Conservation (phyloP, 1,284 basidiomycete genomes). For the Phylloporus sp. region DNA sequence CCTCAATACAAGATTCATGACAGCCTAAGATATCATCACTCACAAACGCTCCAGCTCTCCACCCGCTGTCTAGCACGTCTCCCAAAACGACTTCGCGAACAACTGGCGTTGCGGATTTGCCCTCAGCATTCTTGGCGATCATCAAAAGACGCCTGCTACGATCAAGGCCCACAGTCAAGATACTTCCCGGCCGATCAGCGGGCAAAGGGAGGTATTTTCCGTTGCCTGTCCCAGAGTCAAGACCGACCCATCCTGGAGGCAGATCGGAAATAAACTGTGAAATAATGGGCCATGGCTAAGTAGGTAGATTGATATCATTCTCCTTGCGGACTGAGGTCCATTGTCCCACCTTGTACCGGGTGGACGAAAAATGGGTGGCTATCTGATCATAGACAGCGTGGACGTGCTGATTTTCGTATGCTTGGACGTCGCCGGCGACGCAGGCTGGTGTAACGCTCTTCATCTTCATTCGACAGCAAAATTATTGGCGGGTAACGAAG, state of each 20-base stretch:
- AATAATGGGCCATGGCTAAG: conserved; percentile 94
- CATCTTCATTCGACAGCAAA: conserved; percentile 31
- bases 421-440: conserved; percentile 48
- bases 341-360: conserved; percentile 83
- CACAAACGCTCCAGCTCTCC: conserved; percentile 81
- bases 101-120: conserved; percentile 20
- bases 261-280: conserved; percentile 78
- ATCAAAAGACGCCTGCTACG: conserved; percentile 77
- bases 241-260: conserved; percentile 80
- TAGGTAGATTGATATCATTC: conserved; percentile 1
- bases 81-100: conserved; percentile 77
- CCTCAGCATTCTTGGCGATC: conserved; percentile 69
- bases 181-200: conserved; percentile 54
- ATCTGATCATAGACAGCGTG: conserved; percentile 91
- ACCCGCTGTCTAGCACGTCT: conserved; percentile 70
- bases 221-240: conserved; percentile 97
- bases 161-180: conserved; percentile 85
- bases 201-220: conserved; percentile 92
- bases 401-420: conserved; percentile 78
- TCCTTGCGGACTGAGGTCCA: neutral
- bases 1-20: neutral
- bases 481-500: neutral
- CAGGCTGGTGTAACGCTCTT: conserved; percentile 40
- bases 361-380: conserved; percentile 90
- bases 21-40: conserved; percentile 38